Percentiles rank a stretch among this genome's conserved stretches.
Evolutionary conservation across 176 grass and related monocot genomes (phyloP).

Genomic region (Musa itinerans): DNA sequence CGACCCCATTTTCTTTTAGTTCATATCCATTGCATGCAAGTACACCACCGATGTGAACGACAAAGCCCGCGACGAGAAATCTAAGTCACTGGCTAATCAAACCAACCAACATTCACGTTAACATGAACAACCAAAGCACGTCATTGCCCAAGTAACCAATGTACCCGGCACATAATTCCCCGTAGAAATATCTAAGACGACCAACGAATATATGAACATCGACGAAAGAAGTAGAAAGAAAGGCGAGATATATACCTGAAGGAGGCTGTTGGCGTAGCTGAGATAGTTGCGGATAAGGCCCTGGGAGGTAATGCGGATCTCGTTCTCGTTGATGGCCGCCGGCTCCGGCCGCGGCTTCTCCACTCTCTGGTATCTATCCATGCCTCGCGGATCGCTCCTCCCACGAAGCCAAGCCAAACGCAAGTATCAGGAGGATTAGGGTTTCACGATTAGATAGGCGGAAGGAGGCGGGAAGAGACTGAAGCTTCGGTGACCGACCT

Average conservation of each 20-base stretch:
- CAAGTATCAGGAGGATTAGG: neutral
- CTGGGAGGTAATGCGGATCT: constrained; percentile 94
- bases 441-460: neutral
- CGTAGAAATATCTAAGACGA: too few relatives aligned
- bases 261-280: constrained; percentile 82
- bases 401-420: neutral
- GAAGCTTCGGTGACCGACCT: neutral
- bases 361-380: constrained; percentile 90
- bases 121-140: too few relatives aligned
- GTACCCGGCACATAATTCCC: too few relatives aligned
- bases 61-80: too few relatives aligned
- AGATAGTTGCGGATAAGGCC: constrained; percentile 95
- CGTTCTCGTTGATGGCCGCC: constrained; percentile 77
- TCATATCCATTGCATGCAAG: too few relatives aligned
- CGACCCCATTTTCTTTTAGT: too few relatives aligned
- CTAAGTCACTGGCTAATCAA: too few relatives aligned
- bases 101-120: too few relatives aligned
- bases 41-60: too few relatives aligned
- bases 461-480: neutral
- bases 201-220: neutral
- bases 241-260: constrained; percentile 35
- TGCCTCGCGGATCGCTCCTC: constrained; percentile 7
- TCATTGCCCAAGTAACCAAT: too few relatives aligned
- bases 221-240: too few relatives aligned
- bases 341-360: constrained; percentile 89